Conservation (phyloP, 1,284 basidiomycete species). For the Melampsora larici-populina region DNA sequence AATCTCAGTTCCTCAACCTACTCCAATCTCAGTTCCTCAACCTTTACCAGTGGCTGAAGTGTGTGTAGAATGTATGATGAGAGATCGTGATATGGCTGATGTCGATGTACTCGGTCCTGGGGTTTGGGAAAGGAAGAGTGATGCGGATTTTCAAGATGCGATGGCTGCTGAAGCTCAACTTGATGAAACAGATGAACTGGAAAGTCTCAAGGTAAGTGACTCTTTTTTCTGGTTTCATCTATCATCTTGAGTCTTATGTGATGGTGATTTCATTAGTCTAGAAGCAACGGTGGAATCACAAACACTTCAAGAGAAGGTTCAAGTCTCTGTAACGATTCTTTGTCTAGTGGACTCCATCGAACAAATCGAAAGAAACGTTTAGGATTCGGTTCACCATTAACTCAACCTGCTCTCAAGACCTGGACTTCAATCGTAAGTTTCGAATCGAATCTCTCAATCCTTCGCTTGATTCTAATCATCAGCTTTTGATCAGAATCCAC, state of each 20-base stretch:
- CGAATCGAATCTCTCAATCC: not conserved
- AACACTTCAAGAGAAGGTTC: not conserved
- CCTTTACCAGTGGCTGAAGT: slow-evolving; percentile 62
- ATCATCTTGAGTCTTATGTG: slow-evolving; percentile 40
- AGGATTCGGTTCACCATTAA: slow-evolving; percentile 53
- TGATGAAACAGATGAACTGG: slow-evolving; percentile 43
- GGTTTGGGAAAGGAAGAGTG: slow-evolving; percentile 86
- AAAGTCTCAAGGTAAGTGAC: slow-evolving; percentile 46
- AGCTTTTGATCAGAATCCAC: slow-evolving; percentile 55
- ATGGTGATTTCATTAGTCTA: slow-evolving; percentile 42
- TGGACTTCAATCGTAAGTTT: slow-evolving; percentile 75
- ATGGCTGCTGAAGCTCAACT: slow-evolving; percentile 63
- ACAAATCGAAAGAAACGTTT: slow-evolving; percentile 59
- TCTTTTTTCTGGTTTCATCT: not conserved
- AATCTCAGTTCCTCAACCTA: too few species aligned
- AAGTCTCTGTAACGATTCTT: not conserved
- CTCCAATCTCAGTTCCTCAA: too few species aligned
- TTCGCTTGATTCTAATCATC: slow-evolving; percentile 28
- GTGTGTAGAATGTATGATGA: slow-evolving; percentile 97
- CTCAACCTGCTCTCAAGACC: slow-evolving; percentile 64
- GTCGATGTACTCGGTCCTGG: slow-evolving; percentile 81
- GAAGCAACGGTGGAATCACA: not conserved
- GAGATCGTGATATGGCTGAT: slow-evolving; percentile 96
- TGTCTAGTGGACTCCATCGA: slow-evolving; percentile 14
- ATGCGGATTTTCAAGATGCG: slow-evolving; percentile 75